Percentiles rank a stretch among this genome's conserved stretches.
Evolutionary conservation across 2,329 filamentous ascomycete species (phyloP).

Genomic region (Endoconidiophora polonica): DNA sequence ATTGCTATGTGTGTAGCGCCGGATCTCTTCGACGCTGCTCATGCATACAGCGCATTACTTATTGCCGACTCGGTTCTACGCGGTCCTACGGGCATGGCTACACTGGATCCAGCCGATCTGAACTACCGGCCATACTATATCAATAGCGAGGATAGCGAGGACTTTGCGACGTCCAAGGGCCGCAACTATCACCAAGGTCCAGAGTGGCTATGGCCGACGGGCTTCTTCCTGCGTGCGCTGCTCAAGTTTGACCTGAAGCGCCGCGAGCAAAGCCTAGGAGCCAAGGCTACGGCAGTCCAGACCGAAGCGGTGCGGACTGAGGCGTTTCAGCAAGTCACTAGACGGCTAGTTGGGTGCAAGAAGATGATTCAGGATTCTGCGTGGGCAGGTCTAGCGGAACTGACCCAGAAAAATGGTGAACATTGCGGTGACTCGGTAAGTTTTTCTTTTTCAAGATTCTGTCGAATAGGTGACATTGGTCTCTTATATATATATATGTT

Average conservation of each 20-base stretch:
- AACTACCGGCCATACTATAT: slow-evolving; percentile 93
- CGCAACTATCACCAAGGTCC: slow-evolving; percentile 97
- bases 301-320: slow-evolving; percentile 39
- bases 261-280: slow-evolving; percentile 25
- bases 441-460: slow-evolving; percentile 19
- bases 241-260: slow-evolving; percentile 76
- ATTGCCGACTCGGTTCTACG: slow-evolving; percentile 64
- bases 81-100: slow-evolving; percentile 88
- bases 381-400: slow-evolving; percentile 83
- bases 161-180: slow-evolving; percentile 86
- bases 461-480: neutral
- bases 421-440: slow-evolving; percentile 76
- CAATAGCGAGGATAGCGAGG: slow-evolving; percentile 82
- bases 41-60: slow-evolving; percentile 65
- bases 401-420: slow-evolving; percentile 79
- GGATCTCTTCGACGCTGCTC: slow-evolving; percentile 61
- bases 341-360: slow-evolving; percentile 68
- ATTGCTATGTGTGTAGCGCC: slow-evolving; percentile 93
- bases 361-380: slow-evolving; percentile 60
- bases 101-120: slow-evolving; percentile 75
- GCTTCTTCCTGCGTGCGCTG: slow-evolving; percentile 83
- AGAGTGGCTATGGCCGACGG: slow-evolving; percentile 95
- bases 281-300: slow-evolving; percentile 61
- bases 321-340: slow-evolving; percentile 86
- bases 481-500: slow-evolving; percentile 10